Conservation (phyloP, 1,139 yeast genomes). For the Candida gigantensis region DNA sequence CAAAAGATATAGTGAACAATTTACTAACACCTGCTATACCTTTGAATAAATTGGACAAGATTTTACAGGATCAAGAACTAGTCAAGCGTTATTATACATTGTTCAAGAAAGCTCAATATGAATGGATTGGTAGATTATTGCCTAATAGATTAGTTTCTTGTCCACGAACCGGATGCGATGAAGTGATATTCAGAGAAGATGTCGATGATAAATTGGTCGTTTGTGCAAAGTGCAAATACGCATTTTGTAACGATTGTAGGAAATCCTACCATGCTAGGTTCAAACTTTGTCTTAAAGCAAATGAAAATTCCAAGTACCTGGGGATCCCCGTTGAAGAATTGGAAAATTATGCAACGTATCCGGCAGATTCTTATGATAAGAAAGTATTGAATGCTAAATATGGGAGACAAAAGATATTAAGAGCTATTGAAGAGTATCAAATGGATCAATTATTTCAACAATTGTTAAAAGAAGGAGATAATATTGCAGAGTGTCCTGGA, state of each 20-base stretch:
- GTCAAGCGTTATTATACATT: conserved; percentile 41
- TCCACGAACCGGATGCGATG: conserved; percentile 47
- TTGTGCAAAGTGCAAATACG: conserved; percentile 55
- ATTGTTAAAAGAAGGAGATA: conserved; percentile 42
- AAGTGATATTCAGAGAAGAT: conserved; percentile 48
- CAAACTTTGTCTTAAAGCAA: conserved; percentile 37
- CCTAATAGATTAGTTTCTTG: conserved; percentile 56
- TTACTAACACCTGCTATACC: conserved; percentile 43
- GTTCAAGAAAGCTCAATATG: conserved; percentile 40
- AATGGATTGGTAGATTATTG: conserved; percentile 43
- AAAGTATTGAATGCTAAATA: conserved; percentile 46
- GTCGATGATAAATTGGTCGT: conserved; percentile 54
- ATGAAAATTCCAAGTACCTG: conserved; percentile 19
- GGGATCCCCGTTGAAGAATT: conserved; percentile 48
- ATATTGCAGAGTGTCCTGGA: conserved; percentile 53
- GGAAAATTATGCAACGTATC: conserved; percentile 35
- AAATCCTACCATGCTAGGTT: conserved; percentile 69
- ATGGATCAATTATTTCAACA: conserved; percentile 53
- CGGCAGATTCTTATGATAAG: conserved; percentile 29
- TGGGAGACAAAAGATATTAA: conserved; percentile 47
- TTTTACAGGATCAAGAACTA: conserved; percentile 27
- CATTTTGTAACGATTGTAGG: conserved; percentile 61
- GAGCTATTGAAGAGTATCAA: conserved; percentile 46
- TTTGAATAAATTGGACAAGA: conserved; percentile 26
- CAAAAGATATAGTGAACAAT: conserved; percentile 26